Evolutionary conservation across 169 alveolate genomes (phyloP).

Genomic region (Plasmodium reichenowi): DNA sequence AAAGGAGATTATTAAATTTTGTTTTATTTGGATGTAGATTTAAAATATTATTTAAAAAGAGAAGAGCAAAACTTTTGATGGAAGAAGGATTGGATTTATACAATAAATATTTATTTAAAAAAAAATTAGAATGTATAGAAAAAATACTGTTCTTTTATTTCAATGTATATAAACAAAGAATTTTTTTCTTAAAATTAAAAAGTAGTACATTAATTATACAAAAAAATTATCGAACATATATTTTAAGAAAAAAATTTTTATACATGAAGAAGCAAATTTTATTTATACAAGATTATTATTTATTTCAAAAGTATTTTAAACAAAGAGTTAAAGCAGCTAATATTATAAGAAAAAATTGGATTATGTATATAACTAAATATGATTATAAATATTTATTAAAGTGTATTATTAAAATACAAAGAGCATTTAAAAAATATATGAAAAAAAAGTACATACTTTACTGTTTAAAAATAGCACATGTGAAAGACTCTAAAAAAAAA

Average conservation of each 20-base stretch:
- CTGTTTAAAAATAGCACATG: constrained; percentile 29
- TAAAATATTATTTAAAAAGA: constrained; percentile 60
- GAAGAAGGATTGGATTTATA: constrained; percentile 40
- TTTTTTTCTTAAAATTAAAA: constrained; percentile 29
- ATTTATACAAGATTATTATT: constrained; percentile 63
- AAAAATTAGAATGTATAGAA: constrained; percentile 25
- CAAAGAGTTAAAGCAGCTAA: constrained; percentile 45
- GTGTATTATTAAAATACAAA: constrained; percentile 36
- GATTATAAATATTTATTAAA: constrained; percentile 45
- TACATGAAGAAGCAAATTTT: constrained; percentile 21
- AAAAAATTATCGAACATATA: constrained; percentile 38
- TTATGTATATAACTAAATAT: constrained; percentile 45
- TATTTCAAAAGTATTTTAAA: constrained; percentile 61
- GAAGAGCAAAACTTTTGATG: constrained; percentile 54
- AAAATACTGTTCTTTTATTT: constrained; percentile 60
- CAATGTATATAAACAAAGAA: constrained; percentile 72
- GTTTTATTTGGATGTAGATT: constrained; percentile 72
- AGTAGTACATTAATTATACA: constrained; percentile 39
- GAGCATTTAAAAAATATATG: constrained; percentile 64
- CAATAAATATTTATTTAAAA: constrained; percentile 37
- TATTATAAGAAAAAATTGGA: constrained; percentile 63
- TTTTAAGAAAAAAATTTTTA: constrained; percentile 38
- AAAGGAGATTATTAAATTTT: constrained; percentile 38
- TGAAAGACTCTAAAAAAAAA: constrained; percentile 20
- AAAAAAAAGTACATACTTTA: constrained; percentile 44